Evolutionary conservation across 2,329 filamentous ascomycete genomes (phyloP).

Genomic region (Tolypocladium album): DNA sequence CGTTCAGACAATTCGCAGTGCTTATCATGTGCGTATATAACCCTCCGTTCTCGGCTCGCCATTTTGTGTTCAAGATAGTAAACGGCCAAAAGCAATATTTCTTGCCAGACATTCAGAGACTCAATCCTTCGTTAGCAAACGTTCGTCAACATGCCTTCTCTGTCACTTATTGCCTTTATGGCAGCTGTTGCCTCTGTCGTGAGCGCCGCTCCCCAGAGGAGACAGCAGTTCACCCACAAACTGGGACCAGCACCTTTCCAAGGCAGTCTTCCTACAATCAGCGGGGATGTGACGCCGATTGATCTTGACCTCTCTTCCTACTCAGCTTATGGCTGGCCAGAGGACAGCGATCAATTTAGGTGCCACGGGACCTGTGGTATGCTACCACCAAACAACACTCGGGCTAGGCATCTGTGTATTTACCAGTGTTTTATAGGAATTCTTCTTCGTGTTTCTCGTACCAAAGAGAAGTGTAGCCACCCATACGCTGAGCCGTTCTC

Average conservation of each 20-base stretch:
- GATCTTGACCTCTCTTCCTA: background rate
- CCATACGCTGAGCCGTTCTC: background rate
- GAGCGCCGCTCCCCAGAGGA: background rate
- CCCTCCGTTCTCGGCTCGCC: background rate
- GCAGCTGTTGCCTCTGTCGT: background rate
- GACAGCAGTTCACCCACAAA: background rate
- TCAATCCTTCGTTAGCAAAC: background rate
- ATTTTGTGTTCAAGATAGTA: background rate
- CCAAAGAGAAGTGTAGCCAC: background rate
- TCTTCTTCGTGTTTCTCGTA: background rate
- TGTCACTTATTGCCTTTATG: background rate
- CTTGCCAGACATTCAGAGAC: background rate
- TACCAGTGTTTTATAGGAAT: background rate
- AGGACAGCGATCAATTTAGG: background rate
- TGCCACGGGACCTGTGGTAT: conserved; percentile 1
- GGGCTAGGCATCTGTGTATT: background rate
- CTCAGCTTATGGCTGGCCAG: background rate
- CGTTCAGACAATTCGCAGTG: background rate
- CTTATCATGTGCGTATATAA: background rate
- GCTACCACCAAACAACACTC: background rate
- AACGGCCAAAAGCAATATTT: background rate
- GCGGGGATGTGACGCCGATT: background rate
- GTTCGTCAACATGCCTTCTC: background rate
- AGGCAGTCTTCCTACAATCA: background rate
- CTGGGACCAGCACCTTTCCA: background rate